Conservation (phyloP, 768 basidiomycete genomes). For the Boletus fagicola region DNA sequence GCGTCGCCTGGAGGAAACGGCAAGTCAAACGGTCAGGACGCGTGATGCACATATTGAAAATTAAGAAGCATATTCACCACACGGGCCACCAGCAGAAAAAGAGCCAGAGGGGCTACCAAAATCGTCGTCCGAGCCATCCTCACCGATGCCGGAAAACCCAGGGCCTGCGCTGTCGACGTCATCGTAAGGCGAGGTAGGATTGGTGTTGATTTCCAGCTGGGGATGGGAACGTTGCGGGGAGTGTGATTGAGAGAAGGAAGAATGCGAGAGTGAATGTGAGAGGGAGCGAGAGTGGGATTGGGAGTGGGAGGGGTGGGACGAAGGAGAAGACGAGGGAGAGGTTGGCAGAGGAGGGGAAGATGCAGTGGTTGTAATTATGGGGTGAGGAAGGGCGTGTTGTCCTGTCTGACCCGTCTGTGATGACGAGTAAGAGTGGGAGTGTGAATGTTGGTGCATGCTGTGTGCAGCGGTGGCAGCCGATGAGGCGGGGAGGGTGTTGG, state of each 20-base stretch:
- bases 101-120: slow-evolving; percentile 19
- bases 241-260: slow-evolving; percentile 23
- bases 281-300: slow-evolving; percentile 21
- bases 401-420: slow-evolving; percentile 7
- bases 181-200: slow-evolving; percentile 45
- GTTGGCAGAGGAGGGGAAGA: slow-evolving; percentile 30
- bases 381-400: slow-evolving; percentile 21
- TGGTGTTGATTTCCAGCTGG: slow-evolving; percentile 31
- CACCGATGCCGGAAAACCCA: slow-evolving; percentile 15
- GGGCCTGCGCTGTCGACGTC: slow-evolving; percentile 53
- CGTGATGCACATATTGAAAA: not conserved
- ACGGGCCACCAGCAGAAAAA: slow-evolving; percentile 6
- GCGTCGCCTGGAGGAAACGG: slow-evolving; percentile 2
- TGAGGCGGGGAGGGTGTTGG: slow-evolving; percentile 38
- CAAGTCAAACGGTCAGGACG: not conserved
- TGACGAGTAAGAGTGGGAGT: slow-evolving; percentile 26
- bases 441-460: slow-evolving; percentile 26
- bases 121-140: slow-evolving; percentile 30
- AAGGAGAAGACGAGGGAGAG: slow-evolving; percentile 25
- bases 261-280: slow-evolving; percentile 21
- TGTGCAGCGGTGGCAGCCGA: slow-evolving; percentile 9
- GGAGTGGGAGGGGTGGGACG: slow-evolving; percentile 25
- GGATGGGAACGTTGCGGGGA: slow-evolving; percentile 17
- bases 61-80: slow-evolving; percentile 3
- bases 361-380: slow-evolving; percentile 33